phyloP scores from a whole-genome alignment of 202 grass and related monocot species.

The Carex sylvatica region DNA sequence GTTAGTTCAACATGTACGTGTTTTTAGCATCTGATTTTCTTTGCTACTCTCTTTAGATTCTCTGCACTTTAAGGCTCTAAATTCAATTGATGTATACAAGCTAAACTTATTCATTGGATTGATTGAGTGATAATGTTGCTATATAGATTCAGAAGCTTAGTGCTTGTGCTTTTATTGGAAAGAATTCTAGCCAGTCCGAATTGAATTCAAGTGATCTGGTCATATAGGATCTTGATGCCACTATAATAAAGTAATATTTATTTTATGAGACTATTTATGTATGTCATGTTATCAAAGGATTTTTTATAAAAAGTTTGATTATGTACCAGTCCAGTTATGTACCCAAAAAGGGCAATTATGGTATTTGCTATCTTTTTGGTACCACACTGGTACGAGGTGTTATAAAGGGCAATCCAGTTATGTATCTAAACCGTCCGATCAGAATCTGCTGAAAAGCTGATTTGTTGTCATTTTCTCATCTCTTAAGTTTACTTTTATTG shows the following conservation, averaged over 20 bases:
- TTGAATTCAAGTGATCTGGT: neutral
- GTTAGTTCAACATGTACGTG: conserved; percentile 71
- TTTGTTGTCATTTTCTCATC: too few species aligned
- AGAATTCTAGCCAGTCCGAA: neutral
- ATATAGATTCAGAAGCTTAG: neutral
- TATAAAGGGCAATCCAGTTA: too few species aligned
- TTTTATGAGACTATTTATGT: neutral
- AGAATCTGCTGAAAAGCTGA: too few species aligned
- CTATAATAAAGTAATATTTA: neutral
- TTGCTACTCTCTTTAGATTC: neutral
- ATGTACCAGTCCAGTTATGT: too few species aligned
- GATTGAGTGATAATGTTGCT: neutral
- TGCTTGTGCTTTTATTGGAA: neutral
- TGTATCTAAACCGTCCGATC: too few species aligned
- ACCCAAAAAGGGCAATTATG: too few species aligned
- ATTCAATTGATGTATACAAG: neutral
- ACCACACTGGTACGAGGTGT: too few species aligned
- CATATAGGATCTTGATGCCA: neutral
- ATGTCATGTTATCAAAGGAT: neutral
- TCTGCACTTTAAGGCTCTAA: neutral
- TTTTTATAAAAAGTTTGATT: neutral
- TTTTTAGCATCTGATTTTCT: neutral
- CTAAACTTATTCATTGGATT: neutral
- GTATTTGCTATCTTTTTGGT: too few species aligned
- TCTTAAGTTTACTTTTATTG: too few species aligned